A percentile compares a stretch with the other conserved stretches of the same genome.
phyloP scores from a whole-genome alignment of 192 early-diverging fungal genomes.

The Entomortierella beljakovae region DNA sequence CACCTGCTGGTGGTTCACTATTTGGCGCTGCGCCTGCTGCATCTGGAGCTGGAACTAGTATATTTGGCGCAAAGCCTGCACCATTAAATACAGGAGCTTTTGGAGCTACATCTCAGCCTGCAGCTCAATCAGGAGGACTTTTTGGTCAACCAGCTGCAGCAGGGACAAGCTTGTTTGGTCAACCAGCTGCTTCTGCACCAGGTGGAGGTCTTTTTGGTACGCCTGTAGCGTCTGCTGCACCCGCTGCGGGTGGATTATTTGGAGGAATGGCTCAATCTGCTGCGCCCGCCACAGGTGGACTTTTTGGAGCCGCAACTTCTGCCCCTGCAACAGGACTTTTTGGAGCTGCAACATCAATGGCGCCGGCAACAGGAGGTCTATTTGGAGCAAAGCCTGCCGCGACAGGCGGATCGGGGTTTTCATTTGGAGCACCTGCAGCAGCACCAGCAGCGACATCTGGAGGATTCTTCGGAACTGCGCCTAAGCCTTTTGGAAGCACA shows the following conservation, averaged over 20 bases:
- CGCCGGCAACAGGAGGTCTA: slow-evolving; percentile 23
- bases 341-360: slow-evolving; percentile 41
- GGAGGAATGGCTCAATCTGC: slow-evolving; percentile 14
- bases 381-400: slow-evolving; percentile 40
- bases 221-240: not conserved
- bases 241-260: slow-evolving; percentile 24
- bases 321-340: slow-evolving; percentile 26
- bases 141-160: slow-evolving; percentile 24
- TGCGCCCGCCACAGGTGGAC: slow-evolving; percentile 30
- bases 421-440: slow-evolving; percentile 30
- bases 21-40: slow-evolving; percentile 43
- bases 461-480: slow-evolving; percentile 35
- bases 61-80: slow-evolving; percentile 38
- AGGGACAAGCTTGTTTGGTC: too few species aligned
- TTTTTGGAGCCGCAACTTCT: slow-evolving; percentile 37
- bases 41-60: slow-evolving; percentile 21
- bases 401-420: slow-evolving; percentile 16
- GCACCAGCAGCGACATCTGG: slow-evolving; percentile 22
- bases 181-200: slow-evolving; percentile 31
- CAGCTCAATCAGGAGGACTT: slow-evolving; percentile 24
- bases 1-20: slow-evolving; percentile 30
- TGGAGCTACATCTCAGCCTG: slow-evolving; percentile 31
- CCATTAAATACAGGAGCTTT: slow-evolving; percentile 38
- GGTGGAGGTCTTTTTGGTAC: slow-evolving; percentile 54
- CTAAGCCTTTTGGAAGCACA: slow-evolving; percentile 33